These are phyloP conservation scores for Salix udensis DNA, from an alignment of 345 rosid genomes.

Conservation along the genomic window DNA sequence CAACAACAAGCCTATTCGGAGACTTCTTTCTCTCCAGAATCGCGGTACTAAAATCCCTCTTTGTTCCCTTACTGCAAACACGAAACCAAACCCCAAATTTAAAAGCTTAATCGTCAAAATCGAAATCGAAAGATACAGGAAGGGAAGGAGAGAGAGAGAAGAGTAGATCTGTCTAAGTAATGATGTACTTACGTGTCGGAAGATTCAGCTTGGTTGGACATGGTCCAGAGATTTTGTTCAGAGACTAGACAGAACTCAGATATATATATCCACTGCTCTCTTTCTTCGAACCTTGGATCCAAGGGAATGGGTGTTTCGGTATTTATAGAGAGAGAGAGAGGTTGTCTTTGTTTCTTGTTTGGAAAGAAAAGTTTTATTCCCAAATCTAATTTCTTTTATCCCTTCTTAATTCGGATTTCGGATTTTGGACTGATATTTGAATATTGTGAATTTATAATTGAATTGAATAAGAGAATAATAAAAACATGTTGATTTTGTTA, in stretches of 20 bases:
- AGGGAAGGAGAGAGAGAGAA: not conserved
- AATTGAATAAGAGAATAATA: too few species aligned
- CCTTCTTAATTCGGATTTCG: not conserved
- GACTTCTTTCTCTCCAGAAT: slow-evolving; percentile 89
- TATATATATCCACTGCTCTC: slow-evolving; percentile 38
- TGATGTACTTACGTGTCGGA: slow-evolving; percentile 63
- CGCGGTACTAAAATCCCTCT: slow-evolving; percentile 89
- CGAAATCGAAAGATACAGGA: slow-evolving; percentile 2
- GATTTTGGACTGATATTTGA: not conserved
- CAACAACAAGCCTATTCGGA: slow-evolving; percentile 81
- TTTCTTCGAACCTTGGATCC: slow-evolving; percentile 33
- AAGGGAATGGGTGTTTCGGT: not conserved
- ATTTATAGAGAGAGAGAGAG: not conserved
- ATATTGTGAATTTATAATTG: too few species aligned
- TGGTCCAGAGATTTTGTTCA: slow-evolving; percentile 17
- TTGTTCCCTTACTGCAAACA: slow-evolving; percentile 57
- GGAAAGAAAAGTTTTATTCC: slow-evolving; percentile 4
- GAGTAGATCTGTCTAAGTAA: slow-evolving; percentile 31
- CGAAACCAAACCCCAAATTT: not conserved
- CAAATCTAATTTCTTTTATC: not conserved
- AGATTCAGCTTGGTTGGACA: slow-evolving; percentile 77
- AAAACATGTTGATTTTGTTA: not conserved
- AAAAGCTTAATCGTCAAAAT: not conserved
- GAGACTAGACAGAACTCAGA: slow-evolving; percentile 35
- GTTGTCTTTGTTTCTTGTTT: slow-evolving; percentile 12